These are phyloP conservation scores for Berberis thunbergii DNA, from an alignment of 164 flowering plant genomes.

Conservation along the genomic window DNA sequence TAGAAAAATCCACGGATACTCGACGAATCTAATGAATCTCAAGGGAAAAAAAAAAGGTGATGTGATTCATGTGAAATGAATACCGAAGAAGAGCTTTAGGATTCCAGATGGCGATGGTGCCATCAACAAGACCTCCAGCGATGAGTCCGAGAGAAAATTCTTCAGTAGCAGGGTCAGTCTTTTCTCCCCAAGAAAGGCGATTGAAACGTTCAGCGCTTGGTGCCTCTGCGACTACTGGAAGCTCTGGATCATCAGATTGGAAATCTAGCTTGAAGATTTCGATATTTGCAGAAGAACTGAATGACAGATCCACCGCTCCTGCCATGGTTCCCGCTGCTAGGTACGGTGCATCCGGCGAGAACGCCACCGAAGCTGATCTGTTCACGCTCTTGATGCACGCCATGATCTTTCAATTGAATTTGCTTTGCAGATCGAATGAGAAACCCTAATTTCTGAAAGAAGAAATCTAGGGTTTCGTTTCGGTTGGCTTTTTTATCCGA, in stretches of 20 bases:
- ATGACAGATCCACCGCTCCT: constrained; percentile 87
- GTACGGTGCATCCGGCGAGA: constrained; percentile 85
- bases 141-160: constrained; percentile 62
- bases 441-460: no score
- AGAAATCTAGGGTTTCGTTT: no score
- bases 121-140: constrained; percentile 94
- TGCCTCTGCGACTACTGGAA: constrained; percentile 46
- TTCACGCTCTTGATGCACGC: constrained; percentile 64
- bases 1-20: no score
- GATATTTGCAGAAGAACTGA: constrained; percentile 78
- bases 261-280: constrained; percentile 92
- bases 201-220: constrained; percentile 81
- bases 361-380: constrained; percentile 82
- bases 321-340: constrained; percentile 97
- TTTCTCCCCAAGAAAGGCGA: constrained; percentile 73
- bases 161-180: constrained; percentile 48
- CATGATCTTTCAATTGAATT: constrained; percentile 25
- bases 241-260: constrained; percentile 65
- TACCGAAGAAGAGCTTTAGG: constrained; percentile 67
- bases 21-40: no score
- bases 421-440: background rate
- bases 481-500: no score
- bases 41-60: background rate
- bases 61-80: background rate
- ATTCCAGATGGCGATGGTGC: constrained; percentile 82